Evolutionary conservation across 768 basidiomycete genomes (phyloP).

Genomic region (Boletus rubroflammeus): DNA sequence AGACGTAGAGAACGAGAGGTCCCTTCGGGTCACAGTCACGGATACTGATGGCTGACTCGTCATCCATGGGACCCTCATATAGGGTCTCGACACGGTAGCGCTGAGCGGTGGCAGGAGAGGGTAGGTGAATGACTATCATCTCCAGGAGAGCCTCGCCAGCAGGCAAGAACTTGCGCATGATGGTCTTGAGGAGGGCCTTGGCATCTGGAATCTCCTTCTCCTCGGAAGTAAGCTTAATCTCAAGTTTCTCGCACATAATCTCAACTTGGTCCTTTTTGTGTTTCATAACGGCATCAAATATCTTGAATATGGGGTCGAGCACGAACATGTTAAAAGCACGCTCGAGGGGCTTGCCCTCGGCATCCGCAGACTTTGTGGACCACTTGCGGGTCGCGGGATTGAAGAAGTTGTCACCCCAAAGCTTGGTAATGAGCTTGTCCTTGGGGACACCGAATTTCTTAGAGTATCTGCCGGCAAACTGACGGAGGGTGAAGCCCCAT

Average conservation of each 20-base stretch:
- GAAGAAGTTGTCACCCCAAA: slow-evolving; percentile 99
- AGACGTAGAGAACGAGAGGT: slow-evolving; percentile 96
- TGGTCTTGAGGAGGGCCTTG: slow-evolving; percentile 91
- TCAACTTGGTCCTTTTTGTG: slow-evolving; percentile 90
- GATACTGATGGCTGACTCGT: slow-evolving; percentile 98
- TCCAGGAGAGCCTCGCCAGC: slow-evolving; percentile 98
- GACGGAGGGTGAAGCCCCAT: slow-evolving; percentile 98
- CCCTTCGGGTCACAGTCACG: slow-evolving; percentile 96
- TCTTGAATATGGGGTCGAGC: slow-evolving; percentile 97
- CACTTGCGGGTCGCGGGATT: slow-evolving; percentile 97
- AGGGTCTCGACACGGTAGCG: slow-evolving; percentile 99
- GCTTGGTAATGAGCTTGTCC: slow-evolving; percentile 95
- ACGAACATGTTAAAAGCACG: slow-evolving; percentile 99
- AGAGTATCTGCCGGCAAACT: slow-evolving; percentile 90
- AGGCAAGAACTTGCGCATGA: slow-evolving; percentile 99
- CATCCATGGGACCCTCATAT: slow-evolving; percentile 99
- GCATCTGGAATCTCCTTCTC: slow-evolving; percentile 88
- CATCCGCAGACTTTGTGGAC: slow-evolving; percentile 71
- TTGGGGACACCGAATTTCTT: slow-evolving; percentile 99
- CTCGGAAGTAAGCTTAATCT: slow-evolving; percentile 80
- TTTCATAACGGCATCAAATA: slow-evolving; percentile 99
- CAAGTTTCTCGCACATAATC: slow-evolving; percentile 93
- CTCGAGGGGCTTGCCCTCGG: slow-evolving; percentile 88
- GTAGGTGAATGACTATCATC: slow-evolving; percentile 99
- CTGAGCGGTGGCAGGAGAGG: slow-evolving; percentile 96